These are phyloP conservation scores for Trichoderma sp. DNA, from an alignment of 2,329 filamentous ascomycete species.

Conservation along the genomic window DNA sequence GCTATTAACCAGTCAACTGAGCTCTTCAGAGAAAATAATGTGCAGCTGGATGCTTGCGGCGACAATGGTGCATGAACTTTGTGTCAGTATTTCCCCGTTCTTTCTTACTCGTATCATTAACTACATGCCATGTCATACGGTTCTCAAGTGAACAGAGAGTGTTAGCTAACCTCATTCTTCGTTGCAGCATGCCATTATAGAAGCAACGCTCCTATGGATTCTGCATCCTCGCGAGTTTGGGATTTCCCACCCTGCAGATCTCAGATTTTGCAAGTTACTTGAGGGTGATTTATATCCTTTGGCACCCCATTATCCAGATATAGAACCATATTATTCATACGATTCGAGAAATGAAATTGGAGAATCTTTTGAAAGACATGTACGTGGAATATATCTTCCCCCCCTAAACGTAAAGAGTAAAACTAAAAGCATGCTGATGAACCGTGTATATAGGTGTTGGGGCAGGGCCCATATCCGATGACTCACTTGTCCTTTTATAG, in stretches of 20 bases:
- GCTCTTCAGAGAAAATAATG: conserved; percentile 28
- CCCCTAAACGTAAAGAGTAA: too few species aligned
- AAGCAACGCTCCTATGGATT: conserved; percentile 22
- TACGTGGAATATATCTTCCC: conserved; percentile 2
- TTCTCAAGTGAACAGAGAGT: not conserved
- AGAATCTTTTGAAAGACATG: conserved; percentile 26
- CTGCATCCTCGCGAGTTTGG: conserved; percentile 21
- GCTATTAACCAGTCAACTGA: conserved; percentile 25
- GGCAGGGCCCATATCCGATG: conserved; percentile 25
- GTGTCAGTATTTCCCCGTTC: conserved; percentile 26
- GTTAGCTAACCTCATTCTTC: not conserved
- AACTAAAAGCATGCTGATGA: too few species aligned
- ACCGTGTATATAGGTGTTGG: conserved; percentile 22
- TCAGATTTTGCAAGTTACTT: conserved; percentile 20
- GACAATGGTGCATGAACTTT: conserved; percentile 30
- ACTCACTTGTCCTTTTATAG: not conserved
- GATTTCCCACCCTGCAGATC: conserved; percentile 8
- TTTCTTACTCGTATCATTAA: not conserved
- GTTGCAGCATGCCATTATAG: conserved; percentile 24
- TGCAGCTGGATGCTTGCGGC: conserved; percentile 23
- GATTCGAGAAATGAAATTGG: conserved; percentile 27
- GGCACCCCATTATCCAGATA: not conserved
- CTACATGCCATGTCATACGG: too few species aligned
- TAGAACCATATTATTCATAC: conserved; percentile 28
- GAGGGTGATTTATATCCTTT: conserved; percentile 9